A percentile compares a stretch with the other conserved stretches of the same genome.
These are phyloP conservation scores for Oenanthe sinensis DNA, from an alignment of 129 eudicot genomes.

Conservation along the genomic window DNA sequence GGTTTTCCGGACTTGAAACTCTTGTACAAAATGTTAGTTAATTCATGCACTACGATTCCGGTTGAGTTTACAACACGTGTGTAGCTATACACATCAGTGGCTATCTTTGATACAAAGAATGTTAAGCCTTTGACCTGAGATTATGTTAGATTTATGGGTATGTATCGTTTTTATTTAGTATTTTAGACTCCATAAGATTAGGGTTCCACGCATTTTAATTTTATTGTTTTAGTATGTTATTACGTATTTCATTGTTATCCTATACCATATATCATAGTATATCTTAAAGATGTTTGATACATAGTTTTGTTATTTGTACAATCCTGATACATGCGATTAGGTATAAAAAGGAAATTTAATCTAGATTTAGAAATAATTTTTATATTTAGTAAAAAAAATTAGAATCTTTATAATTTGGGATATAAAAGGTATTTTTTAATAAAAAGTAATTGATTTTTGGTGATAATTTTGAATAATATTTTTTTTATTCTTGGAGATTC, in stretches of 20 bases:
- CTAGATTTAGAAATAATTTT: no score
- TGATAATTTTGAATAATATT: no score
- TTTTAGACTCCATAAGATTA: not conserved
- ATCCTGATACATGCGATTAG: no score
- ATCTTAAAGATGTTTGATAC: no score
- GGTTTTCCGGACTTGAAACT: slow-evolving; percentile 10
- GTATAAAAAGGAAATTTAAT: no score
- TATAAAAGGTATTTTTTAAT: no score
- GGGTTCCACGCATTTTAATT: not conserved
- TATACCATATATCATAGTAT: no score
- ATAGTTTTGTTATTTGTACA: no score
- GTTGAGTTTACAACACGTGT: not conserved
- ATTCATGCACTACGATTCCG: not conserved
- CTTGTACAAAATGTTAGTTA: not conserved
- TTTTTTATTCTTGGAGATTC: no score
- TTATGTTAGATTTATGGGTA: not conserved
- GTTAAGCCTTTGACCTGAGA: not conserved
- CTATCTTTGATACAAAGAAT: not conserved
- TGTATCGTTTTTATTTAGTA: not conserved
- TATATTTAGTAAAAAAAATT: no score
- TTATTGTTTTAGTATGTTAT: not conserved
- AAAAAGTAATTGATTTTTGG: no score
- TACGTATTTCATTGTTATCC: slow-evolving; percentile 1
- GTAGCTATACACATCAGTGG: not conserved
- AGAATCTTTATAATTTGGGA: no score